Evolutionary conservation across 495 filamentous ascomycete genomes (phyloP).

Genomic region (Amniculicola lignicola): DNA sequence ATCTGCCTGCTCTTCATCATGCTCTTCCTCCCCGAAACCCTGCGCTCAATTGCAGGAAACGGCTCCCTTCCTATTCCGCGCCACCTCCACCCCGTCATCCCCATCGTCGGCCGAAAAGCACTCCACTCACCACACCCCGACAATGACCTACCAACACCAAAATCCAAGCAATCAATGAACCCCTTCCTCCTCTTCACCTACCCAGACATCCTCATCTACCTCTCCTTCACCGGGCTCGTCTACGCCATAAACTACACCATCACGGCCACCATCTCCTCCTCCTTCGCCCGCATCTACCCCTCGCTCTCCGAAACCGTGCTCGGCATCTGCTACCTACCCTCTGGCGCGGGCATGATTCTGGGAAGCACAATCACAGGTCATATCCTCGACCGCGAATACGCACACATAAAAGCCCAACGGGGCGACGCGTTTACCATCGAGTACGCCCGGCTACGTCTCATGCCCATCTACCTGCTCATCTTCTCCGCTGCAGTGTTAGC

Average conservation of each 20-base stretch:
- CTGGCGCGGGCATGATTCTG: not conserved
- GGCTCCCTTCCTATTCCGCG: constrained; percentile 2
- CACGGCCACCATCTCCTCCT: constrained; percentile 53
- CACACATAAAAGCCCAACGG: constrained; percentile 49
- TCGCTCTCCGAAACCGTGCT: not conserved
- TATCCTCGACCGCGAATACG: constrained; percentile 16
- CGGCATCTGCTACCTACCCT: not conserved
- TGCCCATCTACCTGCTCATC: constrained; percentile 35
- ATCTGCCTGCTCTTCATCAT: constrained; percentile 1
- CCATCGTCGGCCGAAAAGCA: constrained; percentile 1
- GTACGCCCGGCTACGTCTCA: constrained; percentile 40
- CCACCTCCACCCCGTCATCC: not conserved
- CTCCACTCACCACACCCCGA: constrained; percentile 22
- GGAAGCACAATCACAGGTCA: not conserved
- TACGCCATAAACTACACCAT: constrained; percentile 59
- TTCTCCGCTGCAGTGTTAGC: constrained; percentile 40
- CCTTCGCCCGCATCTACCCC: constrained; percentile 48
- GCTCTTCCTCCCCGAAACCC: constrained; percentile 20
- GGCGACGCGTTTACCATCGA: constrained; percentile 46
- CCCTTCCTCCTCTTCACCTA: constrained; percentile 27
- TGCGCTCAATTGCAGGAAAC: constrained; percentile 9
- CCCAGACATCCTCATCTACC: constrained; percentile 37
- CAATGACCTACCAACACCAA: constrained; percentile 10
- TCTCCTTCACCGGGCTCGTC: constrained; percentile 51
- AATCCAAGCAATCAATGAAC: constrained; percentile 37